Evolutionary conservation across 176 grass and related monocot genomes (phyloP), one percentile per base, ranked within the genome.

Genomic region (Oryza glaberrima): DNA sequence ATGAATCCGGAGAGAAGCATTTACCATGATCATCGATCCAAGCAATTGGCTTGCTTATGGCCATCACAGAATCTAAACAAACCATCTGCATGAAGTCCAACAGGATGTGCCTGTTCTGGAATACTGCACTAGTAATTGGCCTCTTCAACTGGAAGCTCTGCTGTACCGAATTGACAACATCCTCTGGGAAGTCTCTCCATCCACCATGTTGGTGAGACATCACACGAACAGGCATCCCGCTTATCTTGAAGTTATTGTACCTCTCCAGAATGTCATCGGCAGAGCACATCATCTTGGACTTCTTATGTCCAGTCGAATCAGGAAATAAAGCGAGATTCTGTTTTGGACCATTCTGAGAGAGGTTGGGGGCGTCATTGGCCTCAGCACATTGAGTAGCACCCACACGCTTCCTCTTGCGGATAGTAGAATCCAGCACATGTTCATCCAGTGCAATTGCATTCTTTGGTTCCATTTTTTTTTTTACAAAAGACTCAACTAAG

Each of bases 1-100:
- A 89, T 80, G 86, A 75, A 78, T 94, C 89, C 20, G 89, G 96
- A 72, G 90, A 95, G 71, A 84, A 98, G n/a, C 32, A 28, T 60
- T 89, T 89, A 22, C 76, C 89, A 88, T 75, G 51, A 77, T 87
- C 87, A 86, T 98, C 96, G 44, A 98, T 81, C 96, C 96, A 98
- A 38, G 89, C 91, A 43, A 98, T 78, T 61, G 93, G 93, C 48
- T 87, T 94, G 70, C 51, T 77, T 69, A 86, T 78, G 35, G 90
- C 84, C 46, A 82, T 87, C 19, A 38, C 83, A 77, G 77, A 81
- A 88, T 90, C 89, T 69, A 98, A 15, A 80, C 77, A 92, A 71
- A 93, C 23, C 89, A 88, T 92, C 74, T 86, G 85, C 81, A 98
- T 76, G 65, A 98, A 98, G 76, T 98, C 93, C 67, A 98, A 80